These are phyloP conservation scores for Krasilnikovozyma curviuscula DNA, from an alignment of 768 basidiomycete species.

Conservation along the genomic window DNA sequence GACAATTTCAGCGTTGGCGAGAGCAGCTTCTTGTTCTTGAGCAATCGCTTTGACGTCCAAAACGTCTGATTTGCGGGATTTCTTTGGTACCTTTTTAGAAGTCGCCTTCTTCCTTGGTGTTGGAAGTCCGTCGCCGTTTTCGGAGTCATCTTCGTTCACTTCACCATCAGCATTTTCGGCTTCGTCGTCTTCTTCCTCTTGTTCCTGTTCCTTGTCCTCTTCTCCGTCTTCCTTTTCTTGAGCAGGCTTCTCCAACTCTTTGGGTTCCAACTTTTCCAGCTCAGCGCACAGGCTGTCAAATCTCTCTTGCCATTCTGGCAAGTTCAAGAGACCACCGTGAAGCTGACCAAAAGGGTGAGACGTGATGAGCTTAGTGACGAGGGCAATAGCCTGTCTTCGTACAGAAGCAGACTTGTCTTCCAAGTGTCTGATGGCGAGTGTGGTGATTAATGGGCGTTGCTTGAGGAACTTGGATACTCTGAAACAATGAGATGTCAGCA, in stretches of 20 bases:
- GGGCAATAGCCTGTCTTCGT: constrained; percentile 59
- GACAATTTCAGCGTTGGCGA: constrained; percentile 46
- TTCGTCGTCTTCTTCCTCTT: constrained; percentile 14
- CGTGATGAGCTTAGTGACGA: constrained; percentile 51
- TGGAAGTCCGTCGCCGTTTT: constrained; percentile 14
- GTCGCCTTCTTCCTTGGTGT: constrained; percentile 26
- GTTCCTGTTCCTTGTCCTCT: constrained; percentile 20
- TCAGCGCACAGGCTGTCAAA: constrained; percentile 46
- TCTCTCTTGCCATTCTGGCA: constrained; percentile 51
- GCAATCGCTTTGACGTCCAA: no score
- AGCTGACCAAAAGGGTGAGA: constrained; percentile 78
- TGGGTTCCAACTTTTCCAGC: constrained; percentile 48
- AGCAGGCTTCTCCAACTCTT: constrained; percentile 30
- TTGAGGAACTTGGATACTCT: constrained; percentile 80
- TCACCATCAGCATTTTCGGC: constrained; percentile 3
- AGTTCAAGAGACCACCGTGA: constrained; percentile 61
- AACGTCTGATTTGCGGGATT: no score
- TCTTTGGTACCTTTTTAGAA: background rate
- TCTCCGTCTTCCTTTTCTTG: constrained; percentile 20
- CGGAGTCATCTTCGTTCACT: background rate
- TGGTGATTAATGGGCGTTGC: constrained; percentile 55
- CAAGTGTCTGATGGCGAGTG: constrained; percentile 55
- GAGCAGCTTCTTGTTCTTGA: constrained; percentile 17
- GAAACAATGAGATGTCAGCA: no score
- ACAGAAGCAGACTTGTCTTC: constrained; percentile 80